phyloP scores from a whole-genome alignment of 2,329 filamentous ascomycete species.

The Metarhizium robertsii region DNA sequence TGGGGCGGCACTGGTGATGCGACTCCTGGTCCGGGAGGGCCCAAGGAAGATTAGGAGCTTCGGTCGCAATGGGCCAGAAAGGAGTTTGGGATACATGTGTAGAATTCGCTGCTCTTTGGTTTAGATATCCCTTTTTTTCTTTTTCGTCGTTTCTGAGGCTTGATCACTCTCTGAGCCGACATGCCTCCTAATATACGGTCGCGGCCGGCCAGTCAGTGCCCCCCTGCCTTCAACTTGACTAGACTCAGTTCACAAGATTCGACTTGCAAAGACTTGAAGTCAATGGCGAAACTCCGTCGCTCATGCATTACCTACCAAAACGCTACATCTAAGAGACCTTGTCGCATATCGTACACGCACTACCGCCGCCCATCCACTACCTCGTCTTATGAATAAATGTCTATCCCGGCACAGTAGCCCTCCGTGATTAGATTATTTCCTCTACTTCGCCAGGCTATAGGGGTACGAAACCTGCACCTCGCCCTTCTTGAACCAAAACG shows the following conservation, averaged over 20 bases:
- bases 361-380: neutral
- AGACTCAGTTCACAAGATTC: too few species aligned
- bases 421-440: too few species aligned
- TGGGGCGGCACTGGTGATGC: constrained; percentile 25
- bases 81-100: constrained; percentile 20
- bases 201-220: neutral
- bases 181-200: neutral
- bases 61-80: constrained; percentile 12
- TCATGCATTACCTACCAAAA: neutral
- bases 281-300: constrained; percentile 2
- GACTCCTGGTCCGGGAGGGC: constrained; percentile 27
- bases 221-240: neutral
- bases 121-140: neutral
- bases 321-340: neutral
- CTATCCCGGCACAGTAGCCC: too few species aligned
- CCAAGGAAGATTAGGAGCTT: constrained; percentile 24
- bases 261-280: too few species aligned
- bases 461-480: constrained; percentile 63
- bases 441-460: constrained; percentile 32
- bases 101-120: constrained; percentile 5
- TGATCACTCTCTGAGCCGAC: neutral
- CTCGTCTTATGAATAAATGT: too few species aligned
- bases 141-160: neutral
- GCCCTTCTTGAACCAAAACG: constrained; percentile 73
- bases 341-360: neutral